Evolutionary conservation across 176 grass and related monocot genomes (phyloP).

Genomic region (Poa pratensis): DNA sequence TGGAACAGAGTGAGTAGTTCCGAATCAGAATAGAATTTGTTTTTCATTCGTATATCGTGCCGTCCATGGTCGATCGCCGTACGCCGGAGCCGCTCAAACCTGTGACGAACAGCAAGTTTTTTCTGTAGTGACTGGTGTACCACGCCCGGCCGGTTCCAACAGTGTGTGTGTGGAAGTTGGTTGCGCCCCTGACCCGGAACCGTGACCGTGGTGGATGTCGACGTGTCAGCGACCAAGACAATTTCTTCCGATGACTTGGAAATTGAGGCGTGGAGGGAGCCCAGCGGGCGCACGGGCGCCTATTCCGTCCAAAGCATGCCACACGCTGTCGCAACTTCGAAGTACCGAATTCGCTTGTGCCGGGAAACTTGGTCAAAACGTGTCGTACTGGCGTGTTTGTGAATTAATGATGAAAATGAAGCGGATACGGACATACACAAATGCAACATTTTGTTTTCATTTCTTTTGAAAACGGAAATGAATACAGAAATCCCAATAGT

Average conservation of each 20-base stretch:
- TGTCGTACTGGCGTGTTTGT: too few species aligned
- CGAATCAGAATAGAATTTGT: not conserved
- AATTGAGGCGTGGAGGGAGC: not conserved
- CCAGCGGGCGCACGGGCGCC: not conserved
- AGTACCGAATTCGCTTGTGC: too few species aligned
- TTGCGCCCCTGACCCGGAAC: not conserved
- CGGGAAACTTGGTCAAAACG: too few species aligned
- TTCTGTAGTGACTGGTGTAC: not conserved
- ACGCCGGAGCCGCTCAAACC: not conserved
- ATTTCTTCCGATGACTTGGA: slow-evolving; percentile 28
- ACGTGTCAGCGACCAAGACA: slow-evolving; percentile 23
- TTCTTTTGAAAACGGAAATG: too few species aligned
- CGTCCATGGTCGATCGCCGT: slow-evolving; percentile 4
- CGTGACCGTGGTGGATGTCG: slow-evolving; percentile 20
- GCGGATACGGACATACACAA: too few species aligned
- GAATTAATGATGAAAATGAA: too few species aligned
- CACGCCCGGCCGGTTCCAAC: not conserved
- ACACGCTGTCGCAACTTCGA: too few species aligned
- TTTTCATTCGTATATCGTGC: not conserved
- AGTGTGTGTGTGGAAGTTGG: not conserved
- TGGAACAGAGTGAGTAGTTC: too few species aligned
- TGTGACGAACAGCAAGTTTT: not conserved
- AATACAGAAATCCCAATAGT: too few species aligned
- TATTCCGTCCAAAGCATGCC: too few species aligned
- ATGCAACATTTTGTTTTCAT: too few species aligned